Base-by-base conservation (phyloP, 805 yeast genomes). In the Schwanniomyces polymorphus region DNA sequence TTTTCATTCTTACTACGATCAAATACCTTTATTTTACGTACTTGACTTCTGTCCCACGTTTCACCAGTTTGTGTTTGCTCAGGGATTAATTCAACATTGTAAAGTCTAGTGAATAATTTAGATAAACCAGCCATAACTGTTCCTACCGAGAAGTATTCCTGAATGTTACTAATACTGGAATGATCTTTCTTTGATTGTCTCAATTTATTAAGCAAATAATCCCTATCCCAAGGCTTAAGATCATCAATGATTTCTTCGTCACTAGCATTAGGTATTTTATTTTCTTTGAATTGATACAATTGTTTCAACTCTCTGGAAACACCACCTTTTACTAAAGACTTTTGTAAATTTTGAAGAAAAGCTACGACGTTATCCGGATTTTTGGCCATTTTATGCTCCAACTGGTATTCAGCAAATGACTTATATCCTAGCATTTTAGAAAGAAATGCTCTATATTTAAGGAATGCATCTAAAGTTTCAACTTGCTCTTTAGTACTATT, bases 201-300 rank as follows among this genome's bases (percentile, higher is more conserved):
- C 7, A 57, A 48, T 42, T 63, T 58, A 4, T 54, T 46, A 29
- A 71, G 55, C 23, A 79, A 53, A 49, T 79, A 91, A 52, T 91
- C 96, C 50, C 96, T 78, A 64, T 94, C 98, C 98, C 98, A 94
- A 1, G 97, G 97, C 49, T 82, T 79, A 27, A 91, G 75, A 10
- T 65, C 63, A 7, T 66, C 65, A 4, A 79, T 61, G 2, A 82
- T 65, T 18, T 76, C 75, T 26, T 56, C 55, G 29, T 54, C 53
- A 26, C 49, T 11, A 16, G 35, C 5, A 9, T 52, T 47, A 10
- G 46, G 37, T n/a, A 44, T 37, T 14, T 42, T 21, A 8, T 47
- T 55, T 2, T 52, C 58, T 42, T 65, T 68, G 35, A 52, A 57
- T 26, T 68, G 60, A 25, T 79, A 75, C 28, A 88, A 67, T 5